These are phyloP conservation scores for Cadophora gregata DNA, from an alignment of 2,329 filamentous ascomycete species.

Conservation along the genomic window DNA sequence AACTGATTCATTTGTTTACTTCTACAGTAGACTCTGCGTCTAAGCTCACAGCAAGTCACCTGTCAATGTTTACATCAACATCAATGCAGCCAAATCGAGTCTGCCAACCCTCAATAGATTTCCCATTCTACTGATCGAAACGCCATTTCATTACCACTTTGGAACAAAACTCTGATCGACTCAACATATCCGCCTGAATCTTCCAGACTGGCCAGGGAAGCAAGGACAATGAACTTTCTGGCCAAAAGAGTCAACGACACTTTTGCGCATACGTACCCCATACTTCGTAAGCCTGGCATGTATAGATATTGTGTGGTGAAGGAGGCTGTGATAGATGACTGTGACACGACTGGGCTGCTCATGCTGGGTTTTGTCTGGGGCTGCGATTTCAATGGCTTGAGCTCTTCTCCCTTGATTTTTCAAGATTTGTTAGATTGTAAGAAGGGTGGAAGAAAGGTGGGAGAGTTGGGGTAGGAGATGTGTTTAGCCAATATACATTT, in stretches of 20 bases:
- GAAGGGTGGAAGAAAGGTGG: neutral
- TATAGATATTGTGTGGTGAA: constrained; percentile 8
- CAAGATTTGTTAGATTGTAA: neutral
- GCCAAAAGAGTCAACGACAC: constrained; percentile 27
- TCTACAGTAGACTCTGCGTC: no score
- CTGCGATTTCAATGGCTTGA: neutral
- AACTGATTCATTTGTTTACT: no score
- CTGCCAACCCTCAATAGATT: no score
- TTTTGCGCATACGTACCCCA: constrained; percentile 17
- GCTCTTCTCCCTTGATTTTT: neutral
- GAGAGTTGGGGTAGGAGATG: neutral
- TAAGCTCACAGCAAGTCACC: no score
- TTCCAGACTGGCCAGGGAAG: constrained; percentile 27
- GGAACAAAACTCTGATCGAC: constrained; percentile 15
- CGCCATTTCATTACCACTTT: no score
- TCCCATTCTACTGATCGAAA: no score
- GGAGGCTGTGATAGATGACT: neutral
- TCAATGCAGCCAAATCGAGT: no score
- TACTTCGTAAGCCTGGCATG: constrained; percentile 11
- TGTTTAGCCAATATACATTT: neutral
- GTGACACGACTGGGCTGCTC: neutral
- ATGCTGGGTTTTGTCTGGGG: neutral
- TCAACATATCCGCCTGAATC: constrained; percentile 28
- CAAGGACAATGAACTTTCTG: constrained; percentile 20
- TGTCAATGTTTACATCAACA: no score